Conservation (phyloP, 441 rosid genomes). For the Pelargonium myrrhifolium region DNA sequence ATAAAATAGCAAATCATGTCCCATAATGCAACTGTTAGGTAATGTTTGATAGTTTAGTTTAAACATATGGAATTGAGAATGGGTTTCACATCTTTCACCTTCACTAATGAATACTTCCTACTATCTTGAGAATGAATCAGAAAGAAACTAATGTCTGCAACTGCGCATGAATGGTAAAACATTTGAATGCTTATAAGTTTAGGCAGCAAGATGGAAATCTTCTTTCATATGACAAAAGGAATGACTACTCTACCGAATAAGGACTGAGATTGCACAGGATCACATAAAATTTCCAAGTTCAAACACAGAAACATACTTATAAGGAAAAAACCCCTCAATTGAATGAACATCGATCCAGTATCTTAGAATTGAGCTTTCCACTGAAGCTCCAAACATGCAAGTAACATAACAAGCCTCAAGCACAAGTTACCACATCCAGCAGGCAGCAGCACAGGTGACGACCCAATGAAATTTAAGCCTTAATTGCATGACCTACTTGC, state of each 20-base stretch:
- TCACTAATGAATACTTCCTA: not conserved
- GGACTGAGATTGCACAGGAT: too few species aligned
- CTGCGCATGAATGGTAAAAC: not conserved
- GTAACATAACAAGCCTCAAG: not conserved
- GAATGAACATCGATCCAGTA: too few species aligned
- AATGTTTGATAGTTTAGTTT: not conserved
- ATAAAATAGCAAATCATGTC: not conserved
- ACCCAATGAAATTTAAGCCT: not conserved
- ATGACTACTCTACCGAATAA: not conserved
- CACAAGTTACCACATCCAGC: not conserved
- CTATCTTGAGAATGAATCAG: not conserved
- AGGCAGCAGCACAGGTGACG: not conserved
- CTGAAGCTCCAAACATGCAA: not conserved
- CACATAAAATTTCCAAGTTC: too few species aligned
- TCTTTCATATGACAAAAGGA: not conserved
- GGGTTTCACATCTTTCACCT: not conserved
- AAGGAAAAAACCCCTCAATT: too few species aligned
- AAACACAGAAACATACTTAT: too few species aligned
- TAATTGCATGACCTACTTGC: not conserved
- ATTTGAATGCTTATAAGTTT: too few species aligned
- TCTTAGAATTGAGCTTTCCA: not conserved
- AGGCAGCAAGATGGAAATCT: not conserved
- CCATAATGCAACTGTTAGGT: not conserved
- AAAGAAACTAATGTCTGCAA: not conserved
- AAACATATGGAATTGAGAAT: too few species aligned